phyloP scores from a whole-genome alignment of 352 stramenopile genomes.

The Phytophthora syringae region DNA sequence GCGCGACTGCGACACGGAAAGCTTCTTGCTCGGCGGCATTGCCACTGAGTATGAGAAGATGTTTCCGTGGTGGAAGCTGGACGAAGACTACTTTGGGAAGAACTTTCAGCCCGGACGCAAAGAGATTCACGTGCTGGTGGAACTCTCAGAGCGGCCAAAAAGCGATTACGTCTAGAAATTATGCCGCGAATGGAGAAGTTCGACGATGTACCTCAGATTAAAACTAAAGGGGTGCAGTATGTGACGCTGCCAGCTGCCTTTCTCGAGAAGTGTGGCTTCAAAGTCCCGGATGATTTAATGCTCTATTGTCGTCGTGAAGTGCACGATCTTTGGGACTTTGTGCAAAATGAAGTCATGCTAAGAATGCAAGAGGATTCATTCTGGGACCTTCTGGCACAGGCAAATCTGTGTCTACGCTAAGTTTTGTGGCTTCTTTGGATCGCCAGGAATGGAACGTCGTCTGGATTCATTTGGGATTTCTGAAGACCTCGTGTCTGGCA shows the following conservation, averaged over 20 bases:
- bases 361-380: constrained; percentile 18
- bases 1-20: too few relatives aligned
- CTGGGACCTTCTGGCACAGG: constrained; percentile 28
- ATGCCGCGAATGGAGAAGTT: too few relatives aligned
- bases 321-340: constrained; percentile 6
- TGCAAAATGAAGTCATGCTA: constrained; percentile 4
- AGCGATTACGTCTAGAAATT: too few relatives aligned
- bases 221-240: not conserved
- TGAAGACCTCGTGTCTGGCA: not conserved
- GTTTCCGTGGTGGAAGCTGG: too few relatives aligned
- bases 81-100: too few relatives aligned
- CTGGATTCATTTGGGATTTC: constrained; percentile 23
- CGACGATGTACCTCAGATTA: not conserved
- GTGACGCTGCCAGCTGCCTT: constrained; percentile 10
- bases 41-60: too few relatives aligned
- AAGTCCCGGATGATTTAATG: constrained; percentile 1
- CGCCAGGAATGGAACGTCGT: constrained; percentile 29
- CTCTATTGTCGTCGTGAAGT: constrained; percentile 15
- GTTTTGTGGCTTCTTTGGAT: constrained; percentile 29
- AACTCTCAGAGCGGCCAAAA: too few relatives aligned
- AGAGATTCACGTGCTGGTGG: too few relatives aligned
- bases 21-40: too few relatives aligned
- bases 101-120: too few relatives aligned
- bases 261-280: not conserved
- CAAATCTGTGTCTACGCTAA: constrained; percentile 22